phyloP scores from a whole-genome alignment of 2,329 filamentous ascomycete species.

The Dactylonectria macrodidyma region DNA sequence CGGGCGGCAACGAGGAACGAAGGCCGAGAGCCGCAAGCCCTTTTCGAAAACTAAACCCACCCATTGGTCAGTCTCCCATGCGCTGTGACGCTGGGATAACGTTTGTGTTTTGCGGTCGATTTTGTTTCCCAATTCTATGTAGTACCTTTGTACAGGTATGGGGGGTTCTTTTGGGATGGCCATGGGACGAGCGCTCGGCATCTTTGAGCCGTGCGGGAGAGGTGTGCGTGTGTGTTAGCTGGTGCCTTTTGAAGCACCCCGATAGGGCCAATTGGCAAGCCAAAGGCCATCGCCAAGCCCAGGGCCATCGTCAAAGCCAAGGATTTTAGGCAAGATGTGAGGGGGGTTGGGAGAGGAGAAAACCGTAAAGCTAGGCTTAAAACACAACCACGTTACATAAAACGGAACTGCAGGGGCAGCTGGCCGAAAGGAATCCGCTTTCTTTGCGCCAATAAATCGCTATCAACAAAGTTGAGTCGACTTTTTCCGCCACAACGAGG shows the following conservation, averaged over 20 bases:
- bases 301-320: neutral
- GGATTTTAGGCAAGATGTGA: neutral
- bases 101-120: neutral
- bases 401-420: neutral
- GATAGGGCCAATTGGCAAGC: neutral
- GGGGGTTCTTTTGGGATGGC: neutral
- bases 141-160: too few relatives aligned
- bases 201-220: neutral
- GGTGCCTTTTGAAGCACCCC: too few relatives aligned
- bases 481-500: neutral
- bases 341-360: neutral
- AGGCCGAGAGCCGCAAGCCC: conserved; percentile 14
- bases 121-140: neutral
- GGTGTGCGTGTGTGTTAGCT: neutral
- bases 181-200: conserved; percentile 1
- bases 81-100: neutral
- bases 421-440: neutral
- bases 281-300: too few relatives aligned
- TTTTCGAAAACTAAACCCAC: neutral
- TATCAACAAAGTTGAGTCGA: neutral
- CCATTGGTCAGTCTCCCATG: neutral
- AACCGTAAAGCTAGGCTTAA: neutral
- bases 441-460: conserved; percentile 1
- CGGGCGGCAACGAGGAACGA: conserved; percentile 16
- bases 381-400: neutral